A percentile compares a stretch with the other conserved stretches of the same genome.
These are phyloP conservation scores for Pseudozyma thailandica DNA, from an alignment of 1,284 basidiomycete species.

Conservation along the genomic window DNA sequence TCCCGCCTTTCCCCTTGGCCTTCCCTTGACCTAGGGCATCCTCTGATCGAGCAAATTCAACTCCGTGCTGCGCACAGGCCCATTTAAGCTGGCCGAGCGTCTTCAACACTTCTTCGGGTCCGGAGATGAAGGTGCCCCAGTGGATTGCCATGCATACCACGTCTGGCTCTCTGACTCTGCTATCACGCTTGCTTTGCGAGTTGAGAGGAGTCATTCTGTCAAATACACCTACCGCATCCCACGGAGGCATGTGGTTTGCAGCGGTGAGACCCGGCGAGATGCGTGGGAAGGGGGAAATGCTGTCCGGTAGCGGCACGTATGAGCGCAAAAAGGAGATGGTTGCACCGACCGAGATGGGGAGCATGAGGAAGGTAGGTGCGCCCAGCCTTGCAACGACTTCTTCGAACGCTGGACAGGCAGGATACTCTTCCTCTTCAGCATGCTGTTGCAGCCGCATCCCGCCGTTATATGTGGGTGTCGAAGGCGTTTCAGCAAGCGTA, in stretches of 20 bases:
- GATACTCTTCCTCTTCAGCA: constrained; percentile 23
- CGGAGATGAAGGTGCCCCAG: constrained; percentile 49
- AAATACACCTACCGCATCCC: constrained; percentile 57
- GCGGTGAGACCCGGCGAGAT: constrained; percentile 55
- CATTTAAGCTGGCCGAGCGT: constrained; percentile 39
- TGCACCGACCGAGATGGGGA: constrained; percentile 65
- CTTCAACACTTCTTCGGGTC: constrained; percentile 43
- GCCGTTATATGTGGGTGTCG: constrained; percentile 19
- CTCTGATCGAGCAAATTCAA: constrained; percentile 16
- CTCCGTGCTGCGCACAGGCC: constrained; percentile 25
- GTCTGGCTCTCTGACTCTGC: background rate
- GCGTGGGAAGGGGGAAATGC: constrained; percentile 54
- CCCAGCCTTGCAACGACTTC: constrained; percentile 53
- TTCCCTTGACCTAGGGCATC: constrained; percentile 2
- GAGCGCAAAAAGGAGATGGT: constrained; percentile 62
- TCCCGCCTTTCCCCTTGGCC: background rate
- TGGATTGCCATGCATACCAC: constrained; percentile 40
- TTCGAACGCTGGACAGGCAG: constrained; percentile 60
- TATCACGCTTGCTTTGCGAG: too few species aligned
- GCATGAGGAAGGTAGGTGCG: constrained; percentile 52
- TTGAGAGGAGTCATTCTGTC: constrained; percentile 39
- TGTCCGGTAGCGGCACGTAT: constrained; percentile 55
- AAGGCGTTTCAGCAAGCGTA: background rate
- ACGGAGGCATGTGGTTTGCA: constrained; percentile 62
- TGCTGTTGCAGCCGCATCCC: constrained; percentile 18